Evolutionary conservation across 257 asterid genomes (phyloP), one percentile per base, ranked within the genome.

Genomic region (Jaltomata sinuosa): DNA sequence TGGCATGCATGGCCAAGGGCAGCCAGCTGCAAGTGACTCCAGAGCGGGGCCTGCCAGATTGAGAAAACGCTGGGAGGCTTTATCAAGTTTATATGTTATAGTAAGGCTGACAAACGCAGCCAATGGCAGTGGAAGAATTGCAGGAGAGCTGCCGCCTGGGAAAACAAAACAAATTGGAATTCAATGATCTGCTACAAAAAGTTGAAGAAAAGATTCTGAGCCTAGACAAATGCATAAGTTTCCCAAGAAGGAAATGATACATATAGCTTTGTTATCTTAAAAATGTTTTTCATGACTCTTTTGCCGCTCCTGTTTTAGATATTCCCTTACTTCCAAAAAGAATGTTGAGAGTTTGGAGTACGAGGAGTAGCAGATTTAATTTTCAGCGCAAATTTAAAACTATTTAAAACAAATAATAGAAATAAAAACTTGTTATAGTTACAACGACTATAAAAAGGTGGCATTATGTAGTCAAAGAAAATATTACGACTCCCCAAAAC

Each of bases 1-100:
- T 6, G 98, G 97, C 99, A 94, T 94, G 90, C 99, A 96, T 38
- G 99, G 99, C 98, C 99, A 96, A 0, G 98, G 99, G 88, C 98
- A 96, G 81, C 99, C 98, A 14, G 98, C 99, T 3, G 99, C 99
- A 22, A 96, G 98, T 68, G 95, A 90, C 91, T 96, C 99, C 84
- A 96, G 84, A 72, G 98, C 98, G 0, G 99, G 99, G 68, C 99
- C 99, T 0, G 99, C 99, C 65, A 96, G 91, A 89, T 94, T 93
- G 18, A 96, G 98, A 82, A 96, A 96, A 15, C 94, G 98, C 55
- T 96, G 99, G 55, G 98, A 96, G 61, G 95, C 95, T 87, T 89
- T 93, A 77, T 96, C 99, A 8, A 96, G 98, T 91, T 96, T 96
- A 79, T 94, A 96, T 83, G 99, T 96, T 85, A 96, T 96, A 25